Conservation (phyloP, 768 basidiomycete genomes). For the Suillus subluteus region DNA sequence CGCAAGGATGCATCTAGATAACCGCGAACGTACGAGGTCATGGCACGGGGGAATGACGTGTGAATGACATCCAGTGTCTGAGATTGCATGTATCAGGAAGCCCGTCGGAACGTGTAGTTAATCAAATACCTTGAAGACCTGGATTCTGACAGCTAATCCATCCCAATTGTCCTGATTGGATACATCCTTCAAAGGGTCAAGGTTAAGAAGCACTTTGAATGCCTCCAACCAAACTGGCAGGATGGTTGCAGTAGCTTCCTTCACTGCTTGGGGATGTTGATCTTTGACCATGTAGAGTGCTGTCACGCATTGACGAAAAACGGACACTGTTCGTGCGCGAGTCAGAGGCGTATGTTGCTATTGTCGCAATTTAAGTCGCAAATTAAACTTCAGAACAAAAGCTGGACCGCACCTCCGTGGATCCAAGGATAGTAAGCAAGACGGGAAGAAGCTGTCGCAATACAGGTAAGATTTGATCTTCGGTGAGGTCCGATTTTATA, state of each 20-base stretch:
- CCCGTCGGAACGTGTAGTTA: background rate
- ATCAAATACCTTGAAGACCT: conserved; percentile 77
- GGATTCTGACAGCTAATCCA: conserved; percentile 73
- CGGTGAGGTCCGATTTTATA: conserved; percentile 88
- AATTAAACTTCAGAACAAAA: background rate
- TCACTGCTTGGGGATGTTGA: conserved; percentile 84
- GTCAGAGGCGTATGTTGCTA: conserved; percentile 79
- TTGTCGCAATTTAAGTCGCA: conserved; percentile 13
- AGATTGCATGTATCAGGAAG: background rate
- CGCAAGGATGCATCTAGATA: conserved; percentile 60
- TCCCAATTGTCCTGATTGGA: conserved; percentile 73
- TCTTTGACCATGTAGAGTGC: conserved; percentile 96
- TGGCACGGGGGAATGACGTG: conserved; percentile 77
- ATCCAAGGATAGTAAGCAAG: conserved; percentile 78
- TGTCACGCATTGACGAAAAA: conserved; percentile 88
- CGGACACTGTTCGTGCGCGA: conserved; percentile 81
- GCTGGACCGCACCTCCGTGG: conserved; percentile 55
- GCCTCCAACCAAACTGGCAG: conserved; percentile 93
- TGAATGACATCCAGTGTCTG: conserved; percentile 83
- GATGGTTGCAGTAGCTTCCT: conserved; percentile 78
- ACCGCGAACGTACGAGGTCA: conserved; percentile 64
- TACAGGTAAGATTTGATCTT: conserved; percentile 93
- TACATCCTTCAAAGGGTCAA: conserved; percentile 68
- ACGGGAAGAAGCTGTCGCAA: conserved; percentile 89
- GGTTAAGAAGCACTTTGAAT: conserved; percentile 73